Percentiles rank a stretch among this genome's conserved stretches.
phyloP scores from a whole-genome alignment of 441 rosid genomes.

The Aquilaria agallochum region DNA sequence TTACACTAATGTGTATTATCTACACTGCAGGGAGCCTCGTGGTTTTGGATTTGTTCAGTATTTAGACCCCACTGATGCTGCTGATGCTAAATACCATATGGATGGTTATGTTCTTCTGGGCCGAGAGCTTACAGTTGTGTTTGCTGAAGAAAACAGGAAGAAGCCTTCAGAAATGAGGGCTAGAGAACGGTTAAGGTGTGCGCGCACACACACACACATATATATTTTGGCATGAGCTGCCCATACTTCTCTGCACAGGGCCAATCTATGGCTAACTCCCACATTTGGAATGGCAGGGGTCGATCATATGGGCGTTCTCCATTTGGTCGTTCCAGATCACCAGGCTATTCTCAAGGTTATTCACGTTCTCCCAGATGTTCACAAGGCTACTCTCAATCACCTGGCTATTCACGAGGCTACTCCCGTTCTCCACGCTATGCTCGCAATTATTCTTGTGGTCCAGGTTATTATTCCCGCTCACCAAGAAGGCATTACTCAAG shows the following conservation, averaged over 20 bases:
- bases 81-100: slow-evolving; percentile 63
- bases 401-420: slow-evolving; percentile 34
- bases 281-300: slow-evolving; percentile 1
- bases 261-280: too few relatives aligned
- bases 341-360: slow-evolving; percentile 15
- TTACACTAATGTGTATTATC: slow-evolving; percentile 9
- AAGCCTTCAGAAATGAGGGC: slow-evolving; percentile 74
- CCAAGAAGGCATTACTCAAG: slow-evolving; percentile 46
- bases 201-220: too few relatives aligned
- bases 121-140: slow-evolving; percentile 56
- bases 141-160: slow-evolving; percentile 74
- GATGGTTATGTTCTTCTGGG: slow-evolving; percentile 67
- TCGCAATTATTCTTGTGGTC: slow-evolving; percentile 49
- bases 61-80: slow-evolving; percentile 63
- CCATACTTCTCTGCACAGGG: too few relatives aligned
- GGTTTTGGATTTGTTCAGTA: slow-evolving; percentile 76
- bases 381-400: slow-evolving; percentile 41
- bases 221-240: too few relatives aligned
- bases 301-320: slow-evolving; percentile 12
- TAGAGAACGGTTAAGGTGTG: slow-evolving; percentile 60
- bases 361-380: slow-evolving; percentile 19
- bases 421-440: slow-evolving; percentile 45
- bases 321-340: slow-evolving; percentile 12
- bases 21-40: slow-evolving; percentile 70
- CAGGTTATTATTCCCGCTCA: slow-evolving; percentile 44